A percentile compares a stretch with the other conserved stretches of the same genome.
Evolutionary conservation across 1,284 basidiomycete genomes (phyloP).

Genomic region (Cutaneotrichosporon dermatis): DNA sequence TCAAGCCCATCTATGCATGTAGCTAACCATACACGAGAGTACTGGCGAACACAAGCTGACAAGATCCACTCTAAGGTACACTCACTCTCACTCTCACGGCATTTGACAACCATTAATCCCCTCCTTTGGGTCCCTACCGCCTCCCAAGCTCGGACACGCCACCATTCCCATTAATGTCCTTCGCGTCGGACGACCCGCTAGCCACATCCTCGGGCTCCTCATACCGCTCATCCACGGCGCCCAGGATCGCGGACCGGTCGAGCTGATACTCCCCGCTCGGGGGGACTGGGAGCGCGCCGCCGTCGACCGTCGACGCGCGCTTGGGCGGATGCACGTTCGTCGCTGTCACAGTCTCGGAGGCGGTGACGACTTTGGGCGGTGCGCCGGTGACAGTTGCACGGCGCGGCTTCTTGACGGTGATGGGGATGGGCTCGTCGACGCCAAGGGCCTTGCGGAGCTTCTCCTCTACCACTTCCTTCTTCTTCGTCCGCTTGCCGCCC

Average conservation of each 20-base stretch:
- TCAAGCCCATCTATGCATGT: no score
- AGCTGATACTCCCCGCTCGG: background rate
- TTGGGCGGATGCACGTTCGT: background rate
- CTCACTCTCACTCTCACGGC: no score
- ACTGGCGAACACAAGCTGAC: no score
- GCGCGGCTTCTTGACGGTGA: conserved; percentile 8
- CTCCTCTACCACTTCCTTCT: conserved; percentile 66
- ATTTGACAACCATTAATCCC: no score
- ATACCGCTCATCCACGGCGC: background rate
- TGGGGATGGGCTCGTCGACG: conserved; percentile 22
- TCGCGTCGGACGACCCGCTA: no score
- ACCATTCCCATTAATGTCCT: no score
- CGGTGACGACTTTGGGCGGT: background rate
- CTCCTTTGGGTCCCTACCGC: no score
- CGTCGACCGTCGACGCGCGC: background rate
- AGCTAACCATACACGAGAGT: no score
- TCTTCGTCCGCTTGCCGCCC: conserved; percentile 70
- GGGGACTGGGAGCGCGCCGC: no score
- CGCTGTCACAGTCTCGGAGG: background rate
- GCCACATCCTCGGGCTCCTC: background rate
- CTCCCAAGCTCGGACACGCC: no score
- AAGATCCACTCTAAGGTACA: no score
- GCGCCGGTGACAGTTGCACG: conserved; percentile 9
- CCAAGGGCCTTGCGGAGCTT: conserved; percentile 65
- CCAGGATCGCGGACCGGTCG: background rate